Evolutionary conservation across 2,329 filamentous ascomycete genomes (phyloP).

Genomic region (Didymella sp.): DNA sequence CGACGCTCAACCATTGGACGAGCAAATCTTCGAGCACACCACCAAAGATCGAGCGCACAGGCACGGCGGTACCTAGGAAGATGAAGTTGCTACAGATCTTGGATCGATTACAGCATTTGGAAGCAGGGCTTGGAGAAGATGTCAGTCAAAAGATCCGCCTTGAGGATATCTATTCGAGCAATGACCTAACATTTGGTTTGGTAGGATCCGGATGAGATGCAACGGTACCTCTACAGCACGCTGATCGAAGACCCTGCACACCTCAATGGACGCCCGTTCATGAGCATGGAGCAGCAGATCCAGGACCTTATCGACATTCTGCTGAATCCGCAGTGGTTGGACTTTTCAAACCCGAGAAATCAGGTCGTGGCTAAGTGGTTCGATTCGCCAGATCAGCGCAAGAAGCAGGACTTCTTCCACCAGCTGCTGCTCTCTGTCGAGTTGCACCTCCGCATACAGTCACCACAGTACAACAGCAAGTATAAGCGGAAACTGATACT

Average conservation of each 20-base stretch:
- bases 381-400: constrained; percentile 62
- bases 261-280: constrained; percentile 62
- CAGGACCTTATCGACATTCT: constrained; percentile 73
- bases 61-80: constrained; percentile 65
- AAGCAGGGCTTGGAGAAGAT: constrained; percentile 53
- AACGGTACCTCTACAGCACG: constrained; percentile 69
- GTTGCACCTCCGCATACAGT: constrained; percentile 73
- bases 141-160: constrained; percentile 42
- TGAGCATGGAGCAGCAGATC: constrained; percentile 72
- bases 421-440: constrained; percentile 78
- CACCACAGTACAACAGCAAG: constrained; percentile 65
- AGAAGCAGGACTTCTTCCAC: constrained; percentile 74
- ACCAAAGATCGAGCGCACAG: constrained; percentile 65
- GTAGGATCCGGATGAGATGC: constrained; percentile 51
- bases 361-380: constrained; percentile 78
- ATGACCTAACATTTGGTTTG: constrained; percentile 43
- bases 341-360: constrained; percentile 73
- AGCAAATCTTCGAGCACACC: constrained; percentile 64
- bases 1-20: constrained; percentile 75
- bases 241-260: constrained; percentile 73
- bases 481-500: constrained; percentile 69
- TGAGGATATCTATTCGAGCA: constrained; percentile 8
- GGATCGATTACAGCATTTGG: constrained; percentile 53
- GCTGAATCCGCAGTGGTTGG: constrained; percentile 73
- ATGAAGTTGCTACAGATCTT: constrained; percentile 62